Conservation (phyloP, 2,329 filamentous ascomycete species). For the Sporothrix euskadiensis region DNA sequence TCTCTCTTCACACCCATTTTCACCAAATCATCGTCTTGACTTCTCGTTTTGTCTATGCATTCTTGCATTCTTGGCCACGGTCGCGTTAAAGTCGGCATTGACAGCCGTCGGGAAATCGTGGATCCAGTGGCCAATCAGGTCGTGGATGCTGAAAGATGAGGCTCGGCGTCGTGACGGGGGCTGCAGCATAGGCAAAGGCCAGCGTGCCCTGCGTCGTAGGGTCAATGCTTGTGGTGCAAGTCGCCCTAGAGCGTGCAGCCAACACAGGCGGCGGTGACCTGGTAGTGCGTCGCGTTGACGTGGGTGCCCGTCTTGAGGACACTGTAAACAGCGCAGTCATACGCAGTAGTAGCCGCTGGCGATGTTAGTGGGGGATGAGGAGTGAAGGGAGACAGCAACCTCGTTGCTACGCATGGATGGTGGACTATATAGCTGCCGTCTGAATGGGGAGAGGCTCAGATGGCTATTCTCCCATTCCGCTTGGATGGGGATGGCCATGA, state of each 20-base stretch:
- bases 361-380: too few relatives aligned
- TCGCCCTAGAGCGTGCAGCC: slow-evolving; percentile 49
- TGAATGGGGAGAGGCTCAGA: slow-evolving; percentile 18
- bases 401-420: too few relatives aligned
- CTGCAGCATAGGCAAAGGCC: slow-evolving; percentile 45
- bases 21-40: not conserved
- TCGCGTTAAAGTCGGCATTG: slow-evolving; percentile 39
- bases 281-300: slow-evolving; percentile 46
- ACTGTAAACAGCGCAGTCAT: slow-evolving; percentile 38
- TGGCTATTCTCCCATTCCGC: not conserved
- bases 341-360: slow-evolving; percentile 41
- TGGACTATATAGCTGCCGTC: not conserved
- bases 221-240: slow-evolving; percentile 43
- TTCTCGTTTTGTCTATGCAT: too few relatives aligned
- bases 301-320: slow-evolving; percentile 43
- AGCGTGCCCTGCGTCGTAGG: slow-evolving; percentile 43
- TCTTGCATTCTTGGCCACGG: slow-evolving; percentile 22
- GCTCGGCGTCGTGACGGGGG: slow-evolving; percentile 44
- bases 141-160: slow-evolving; percentile 47
- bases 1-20: not conserved
- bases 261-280: slow-evolving; percentile 44
- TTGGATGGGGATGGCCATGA: not conserved
- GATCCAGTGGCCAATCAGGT: slow-evolving; percentile 46
- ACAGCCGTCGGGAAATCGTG: slow-evolving; percentile 42
- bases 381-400: not conserved